Base-by-base conservation (phyloP, 352 stramenopile species). In the Plasmopara muralis region DNA sequence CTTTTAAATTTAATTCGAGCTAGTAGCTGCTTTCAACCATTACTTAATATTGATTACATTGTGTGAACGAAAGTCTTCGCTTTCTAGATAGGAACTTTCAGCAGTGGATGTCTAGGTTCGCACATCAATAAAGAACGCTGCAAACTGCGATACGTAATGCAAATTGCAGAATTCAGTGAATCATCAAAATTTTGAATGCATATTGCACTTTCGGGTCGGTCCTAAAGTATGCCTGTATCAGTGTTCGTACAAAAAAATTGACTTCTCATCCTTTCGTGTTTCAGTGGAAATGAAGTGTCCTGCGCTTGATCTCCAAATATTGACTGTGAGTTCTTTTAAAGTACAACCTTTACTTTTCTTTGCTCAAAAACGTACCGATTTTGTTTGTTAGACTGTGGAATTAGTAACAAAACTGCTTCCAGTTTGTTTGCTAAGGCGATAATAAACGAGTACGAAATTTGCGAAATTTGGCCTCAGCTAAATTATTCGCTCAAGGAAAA, bases 141-240 rank as follows among this genome's bases (percentile, higher is more conserved):
- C 78, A 61, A 90, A 89, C 86, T 90, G 77, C 74, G 74, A 86
- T 81, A 87, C 72, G 74, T 87, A 86, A 86, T 92, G 77, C 67
- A 79, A 92, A 87, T 88, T 88, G 81, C 79, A 91, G 67, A 64
- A 89, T 78, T 76, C 82, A 77, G 80, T 90, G 79, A 91, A 82
- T 85, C 79, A 92, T 90, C 70, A 78, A 89, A 82, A 77, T 70
- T 89, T 93, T 91, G 77, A 90, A 88, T 75, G 80, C 78, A 92
- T 72, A 84, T 89, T 94, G 78, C 77, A 81, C 74, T 88, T 89
- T 61, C 77, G 64, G 72, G 77, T 80, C 70, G 73, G 47, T 57
- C 20, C 76, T 75, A 69, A 52, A 87, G 82, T 79, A 89, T 89
- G 69, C 72, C 72, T 87, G 69, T 25, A 76, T 83, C 70, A 60